Evolutionary conservation across 495 filamentous ascomycete species (phyloP).

Genomic region (Friedmanniomyces endolithicus): DNA sequence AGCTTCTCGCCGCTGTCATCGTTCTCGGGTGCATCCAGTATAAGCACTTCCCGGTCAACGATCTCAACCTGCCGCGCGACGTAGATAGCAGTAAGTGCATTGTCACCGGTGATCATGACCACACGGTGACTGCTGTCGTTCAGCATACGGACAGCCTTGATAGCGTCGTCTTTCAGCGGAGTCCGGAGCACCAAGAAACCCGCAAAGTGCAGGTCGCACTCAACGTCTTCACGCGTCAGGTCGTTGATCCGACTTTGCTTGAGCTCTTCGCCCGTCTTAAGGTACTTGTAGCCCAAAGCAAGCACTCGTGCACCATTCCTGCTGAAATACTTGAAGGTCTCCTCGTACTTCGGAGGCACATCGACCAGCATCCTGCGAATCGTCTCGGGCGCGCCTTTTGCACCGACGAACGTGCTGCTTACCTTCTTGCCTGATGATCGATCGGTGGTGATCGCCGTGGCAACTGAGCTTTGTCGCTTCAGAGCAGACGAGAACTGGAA

Average conservation of each 20-base stretch:
- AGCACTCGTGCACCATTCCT: slow-evolving; percentile 87
- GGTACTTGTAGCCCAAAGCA: slow-evolving; percentile 84
- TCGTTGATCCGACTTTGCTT: slow-evolving; percentile 79
- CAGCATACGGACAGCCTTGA: slow-evolving; percentile 86
- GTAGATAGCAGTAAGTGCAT: slow-evolving; percentile 90
- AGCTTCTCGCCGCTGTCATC: slow-evolving; percentile 68
- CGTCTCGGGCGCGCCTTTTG: slow-evolving; percentile 95
- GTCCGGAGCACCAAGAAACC: slow-evolving; percentile 93
- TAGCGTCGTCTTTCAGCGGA: slow-evolving; percentile 92
- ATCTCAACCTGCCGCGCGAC: slow-evolving; percentile 95
- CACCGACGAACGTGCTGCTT: slow-evolving; percentile 75
- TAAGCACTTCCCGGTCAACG: slow-evolving; percentile 87
- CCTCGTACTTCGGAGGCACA: slow-evolving; percentile 80
- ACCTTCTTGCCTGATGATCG: slow-evolving; percentile 56
- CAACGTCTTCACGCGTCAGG: slow-evolving; percentile 81
- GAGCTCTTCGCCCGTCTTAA: slow-evolving; percentile 67
- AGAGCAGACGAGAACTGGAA: slow-evolving; percentile 98
- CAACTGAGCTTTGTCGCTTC: slow-evolving; percentile 91
- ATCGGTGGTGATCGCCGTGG: slow-evolving; percentile 58
- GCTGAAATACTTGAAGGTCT: slow-evolving; percentile 97
- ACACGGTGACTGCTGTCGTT: slow-evolving; percentile 98
- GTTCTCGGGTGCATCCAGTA: slow-evolving; percentile 88
- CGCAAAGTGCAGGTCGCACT: slow-evolving; percentile 72
- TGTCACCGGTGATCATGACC: slow-evolving; percentile 99
- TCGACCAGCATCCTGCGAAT: slow-evolving; percentile 82